These are phyloP conservation scores for Cyberlindnera amylophila DNA, from an alignment of 805 yeast genomes.

Conservation along the genomic window DNA sequence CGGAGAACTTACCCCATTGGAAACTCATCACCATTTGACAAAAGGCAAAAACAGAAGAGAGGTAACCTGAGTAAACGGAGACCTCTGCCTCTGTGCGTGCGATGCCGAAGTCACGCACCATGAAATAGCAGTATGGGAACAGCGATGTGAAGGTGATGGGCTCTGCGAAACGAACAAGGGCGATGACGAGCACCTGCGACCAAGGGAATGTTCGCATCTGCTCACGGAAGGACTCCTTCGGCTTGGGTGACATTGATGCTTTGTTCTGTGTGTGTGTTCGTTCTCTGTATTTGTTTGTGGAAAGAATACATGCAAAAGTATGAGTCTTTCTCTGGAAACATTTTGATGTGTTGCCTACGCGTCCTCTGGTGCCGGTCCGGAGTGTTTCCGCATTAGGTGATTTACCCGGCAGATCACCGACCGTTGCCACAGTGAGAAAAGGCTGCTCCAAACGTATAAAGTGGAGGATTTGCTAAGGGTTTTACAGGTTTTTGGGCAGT, in stretches of 20 bases:
- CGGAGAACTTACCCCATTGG: conserved; percentile 58
- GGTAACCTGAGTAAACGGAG: conserved; percentile 57
- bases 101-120: conserved; percentile 55
- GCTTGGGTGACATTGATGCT: conserved; percentile 2
- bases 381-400: neutral
- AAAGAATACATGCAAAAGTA: too few species aligned
- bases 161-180: conserved; percentile 51
- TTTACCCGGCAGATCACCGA: too few species aligned
- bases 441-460: too few species aligned
- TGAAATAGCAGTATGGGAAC: conserved; percentile 61
- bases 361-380: too few species aligned
- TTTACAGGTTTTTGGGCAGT: too few species aligned
- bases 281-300: too few species aligned
- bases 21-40: conserved; percentile 55
- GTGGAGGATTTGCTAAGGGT: too few species aligned
- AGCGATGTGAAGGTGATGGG: conserved; percentile 62
- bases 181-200: conserved; percentile 40
- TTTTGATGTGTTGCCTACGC: neutral
- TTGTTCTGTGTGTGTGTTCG: neutral
- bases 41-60: conserved; percentile 59
- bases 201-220: conserved; percentile 56
- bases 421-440: too few species aligned
- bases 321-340: neutral
- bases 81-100: conserved; percentile 50
- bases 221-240: conserved; percentile 35